These are phyloP conservation scores for Beauveria rudraprayagi DNA, from an alignment of 2,329 filamentous ascomycete species.

Conservation along the genomic window DNA sequence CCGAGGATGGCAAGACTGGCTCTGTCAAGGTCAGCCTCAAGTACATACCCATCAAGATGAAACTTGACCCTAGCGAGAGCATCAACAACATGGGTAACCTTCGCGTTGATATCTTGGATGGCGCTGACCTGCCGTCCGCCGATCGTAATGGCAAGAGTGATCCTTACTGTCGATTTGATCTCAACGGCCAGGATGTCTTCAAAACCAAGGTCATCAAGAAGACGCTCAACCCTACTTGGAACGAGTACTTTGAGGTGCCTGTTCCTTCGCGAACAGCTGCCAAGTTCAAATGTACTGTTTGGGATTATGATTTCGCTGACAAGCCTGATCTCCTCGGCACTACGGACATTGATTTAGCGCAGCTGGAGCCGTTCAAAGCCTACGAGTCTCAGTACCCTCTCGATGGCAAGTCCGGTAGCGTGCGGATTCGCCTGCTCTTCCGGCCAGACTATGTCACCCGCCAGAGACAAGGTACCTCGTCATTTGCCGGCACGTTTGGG, in stretches of 20 bases:
- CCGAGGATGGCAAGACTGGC: constrained; percentile 65
- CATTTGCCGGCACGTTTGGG: constrained; percentile 85
- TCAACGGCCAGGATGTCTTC: constrained; percentile 83
- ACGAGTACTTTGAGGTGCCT: constrained; percentile 84
- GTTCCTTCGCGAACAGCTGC: constrained; percentile 78
- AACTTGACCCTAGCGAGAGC: constrained; percentile 86
- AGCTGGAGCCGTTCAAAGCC: constrained; percentile 76
- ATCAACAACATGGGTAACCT: constrained; percentile 98
- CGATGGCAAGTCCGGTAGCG: constrained; percentile 80
- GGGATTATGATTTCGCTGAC: constrained; percentile 95
- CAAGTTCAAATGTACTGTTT: constrained; percentile 75
- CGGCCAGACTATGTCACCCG: constrained; percentile 86
- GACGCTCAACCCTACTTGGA: constrained; percentile 90
- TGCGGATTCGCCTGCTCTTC: constrained; percentile 83
- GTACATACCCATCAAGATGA: constrained; percentile 91
- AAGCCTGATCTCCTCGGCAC: constrained; percentile 86
- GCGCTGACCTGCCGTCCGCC: constrained; percentile 77
- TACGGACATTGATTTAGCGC: constrained; percentile 64
- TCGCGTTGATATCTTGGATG: constrained; percentile 87
- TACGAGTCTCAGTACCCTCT: constrained; percentile 67
- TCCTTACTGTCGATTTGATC: constrained; percentile 88
- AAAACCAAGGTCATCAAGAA: constrained; percentile 97
- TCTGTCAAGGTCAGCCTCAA: constrained; percentile 87
- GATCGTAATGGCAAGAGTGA: constrained; percentile 97
- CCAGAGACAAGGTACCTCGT: constrained; percentile 80